Evolutionary conservation across 257 asterid species (phyloP).

Genomic region (Hygrophila difformis): DNA sequence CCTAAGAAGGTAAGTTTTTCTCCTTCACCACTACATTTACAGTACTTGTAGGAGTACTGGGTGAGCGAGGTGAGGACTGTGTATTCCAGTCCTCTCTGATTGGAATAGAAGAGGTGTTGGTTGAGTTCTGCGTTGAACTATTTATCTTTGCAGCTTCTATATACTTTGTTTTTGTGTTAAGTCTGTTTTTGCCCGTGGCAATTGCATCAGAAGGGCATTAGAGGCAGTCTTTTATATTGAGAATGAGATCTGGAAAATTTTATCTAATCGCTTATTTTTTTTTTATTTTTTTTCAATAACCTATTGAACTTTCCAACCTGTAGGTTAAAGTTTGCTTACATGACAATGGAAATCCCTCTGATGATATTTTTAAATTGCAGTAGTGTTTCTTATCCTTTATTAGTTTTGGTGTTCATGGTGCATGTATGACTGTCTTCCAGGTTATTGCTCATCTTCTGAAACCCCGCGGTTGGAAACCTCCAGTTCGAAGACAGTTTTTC

Average conservation of each 20-base stretch:
- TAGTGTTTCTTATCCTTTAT: background rate
- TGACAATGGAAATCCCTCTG: background rate
- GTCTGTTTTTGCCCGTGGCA: too few relatives aligned
- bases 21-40: background rate
- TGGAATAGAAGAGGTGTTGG: background rate
- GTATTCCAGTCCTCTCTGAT: background rate
- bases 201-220: too few relatives aligned
- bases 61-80: background rate
- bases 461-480: conserved; percentile 99
- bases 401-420: conserved; percentile 4
- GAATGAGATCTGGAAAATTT: conserved; percentile 10
- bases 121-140: conserved; percentile 5
- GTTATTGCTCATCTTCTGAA: conserved; percentile 82
- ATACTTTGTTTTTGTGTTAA: background rate
- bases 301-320: background rate
- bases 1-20: conserved; percentile 73
- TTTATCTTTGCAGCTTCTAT: background rate
- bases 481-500: conserved; percentile 90
- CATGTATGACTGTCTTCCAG: conserved; percentile 28
- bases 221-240: conserved; percentile 2
- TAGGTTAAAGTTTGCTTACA: background rate
- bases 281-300: background rate
- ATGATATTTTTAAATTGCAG: background rate
- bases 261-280: background rate
- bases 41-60: conserved; percentile 7